Conservation (phyloP, 1,139 yeast genomes). For the Eremothecium cymbalariae region DNA sequence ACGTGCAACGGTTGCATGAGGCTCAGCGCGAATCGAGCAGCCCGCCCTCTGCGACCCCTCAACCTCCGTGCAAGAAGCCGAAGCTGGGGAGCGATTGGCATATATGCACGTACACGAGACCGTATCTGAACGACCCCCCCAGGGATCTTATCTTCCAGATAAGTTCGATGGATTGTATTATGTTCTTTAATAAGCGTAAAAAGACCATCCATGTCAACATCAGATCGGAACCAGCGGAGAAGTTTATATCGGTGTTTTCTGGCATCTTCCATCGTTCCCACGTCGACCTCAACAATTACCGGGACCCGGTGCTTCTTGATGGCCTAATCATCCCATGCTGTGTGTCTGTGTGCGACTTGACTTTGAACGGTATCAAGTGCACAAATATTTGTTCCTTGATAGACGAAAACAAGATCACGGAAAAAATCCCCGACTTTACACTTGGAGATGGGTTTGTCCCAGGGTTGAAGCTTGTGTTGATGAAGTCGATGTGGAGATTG, state of each 20-base stretch:
- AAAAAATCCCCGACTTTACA: slow-evolving; percentile 18
- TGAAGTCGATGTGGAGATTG: slow-evolving; percentile 29
- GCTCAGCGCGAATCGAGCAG: slow-evolving; percentile 1
- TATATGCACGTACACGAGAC: slow-evolving; percentile 44
- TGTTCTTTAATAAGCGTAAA: slow-evolving; percentile 25
- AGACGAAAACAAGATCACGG: slow-evolving; percentile 17
- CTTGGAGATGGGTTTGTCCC: slow-evolving; percentile 8
- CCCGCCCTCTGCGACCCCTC: slow-evolving; percentile 1
- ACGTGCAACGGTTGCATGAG: neutral
- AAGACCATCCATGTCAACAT: slow-evolving; percentile 28
- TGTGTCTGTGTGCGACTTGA: slow-evolving; percentile 19
- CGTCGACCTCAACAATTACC: slow-evolving; percentile 2
- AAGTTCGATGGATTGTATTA: slow-evolving; percentile 28
- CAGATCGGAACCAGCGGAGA: slow-evolving; percentile 28
- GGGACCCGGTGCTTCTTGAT: slow-evolving; percentile 7
- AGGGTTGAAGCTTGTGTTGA: slow-evolving; percentile 22
- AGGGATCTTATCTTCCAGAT: slow-evolving; percentile 54
- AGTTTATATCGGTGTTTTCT: slow-evolving; percentile 24
- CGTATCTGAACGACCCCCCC: slow-evolving; percentile 44
- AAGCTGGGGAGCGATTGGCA: slow-evolving; percentile 16
- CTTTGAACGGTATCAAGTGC: slow-evolving; percentile 21
- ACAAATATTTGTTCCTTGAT: slow-evolving; percentile 21
- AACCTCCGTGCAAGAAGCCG: slow-evolving; percentile 10
- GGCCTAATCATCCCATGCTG: slow-evolving; percentile 23
- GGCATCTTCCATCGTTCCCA: slow-evolving; percentile 4